A percentile compares a stretch with the other conserved stretches of the same genome.
These are phyloP conservation scores for Sonneratia alba DNA, from an alignment of 345 rosid species.

Conservation along the genomic window DNA sequence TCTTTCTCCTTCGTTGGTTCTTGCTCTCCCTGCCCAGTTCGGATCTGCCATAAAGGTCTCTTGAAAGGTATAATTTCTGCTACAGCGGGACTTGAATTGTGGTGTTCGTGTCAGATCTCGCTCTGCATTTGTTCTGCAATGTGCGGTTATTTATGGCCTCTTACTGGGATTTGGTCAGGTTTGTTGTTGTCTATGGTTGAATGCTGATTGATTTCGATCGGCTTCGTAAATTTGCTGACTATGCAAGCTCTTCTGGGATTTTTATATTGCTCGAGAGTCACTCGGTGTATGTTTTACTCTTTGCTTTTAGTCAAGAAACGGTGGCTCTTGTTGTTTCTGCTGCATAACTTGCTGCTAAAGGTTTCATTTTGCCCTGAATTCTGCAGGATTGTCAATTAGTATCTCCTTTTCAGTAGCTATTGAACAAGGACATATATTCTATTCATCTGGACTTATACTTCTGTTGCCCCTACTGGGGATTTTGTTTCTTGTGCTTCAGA, in stretches of 20 bases:
- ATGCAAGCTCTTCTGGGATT: not conserved
- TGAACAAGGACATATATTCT: conserved; percentile 1
- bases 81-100: not conserved
- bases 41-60: conserved; percentile 3
- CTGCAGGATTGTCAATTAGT: not conserved
- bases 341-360: not conserved
- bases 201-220: conserved; percentile 1
- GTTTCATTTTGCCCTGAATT: not conserved
- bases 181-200: not conserved
- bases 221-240: not conserved
- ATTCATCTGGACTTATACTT: not conserved
- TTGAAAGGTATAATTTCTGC: not conserved
- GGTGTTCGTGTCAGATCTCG: conserved; percentile 5
- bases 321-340: not conserved
- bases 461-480: conserved; percentile 3
- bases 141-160: not conserved
- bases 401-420: not conserved
- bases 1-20: not conserved
- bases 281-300: not conserved
- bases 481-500: not conserved
- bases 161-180: not conserved
- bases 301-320: conserved; percentile 5
- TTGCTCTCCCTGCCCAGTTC: not conserved
- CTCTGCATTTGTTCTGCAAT: not conserved
- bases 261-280: not conserved